A percentile compares a stretch with the other conserved stretches of the same genome.
phyloP scores from a whole-genome alignment of 75 land plant genomes.

The Sequoiadendron giganteum region DNA sequence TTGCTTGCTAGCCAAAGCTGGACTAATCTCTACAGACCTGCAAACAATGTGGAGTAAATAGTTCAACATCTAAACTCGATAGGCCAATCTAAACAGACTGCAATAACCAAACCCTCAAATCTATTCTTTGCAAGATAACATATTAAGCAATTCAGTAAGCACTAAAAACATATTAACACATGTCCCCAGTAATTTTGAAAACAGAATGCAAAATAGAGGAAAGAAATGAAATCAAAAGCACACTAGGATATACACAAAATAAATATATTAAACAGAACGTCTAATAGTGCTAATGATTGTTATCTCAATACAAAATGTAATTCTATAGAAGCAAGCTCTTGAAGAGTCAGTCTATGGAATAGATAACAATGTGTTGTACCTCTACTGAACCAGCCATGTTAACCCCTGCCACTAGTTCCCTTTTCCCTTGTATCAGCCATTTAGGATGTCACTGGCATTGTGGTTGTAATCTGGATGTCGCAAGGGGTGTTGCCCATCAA shows the following conservation, averaged over 20 bases:
- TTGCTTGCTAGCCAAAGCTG: slow-evolving; percentile 78
- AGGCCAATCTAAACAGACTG: neutral
- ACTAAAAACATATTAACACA: neutral
- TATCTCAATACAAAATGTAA: neutral
- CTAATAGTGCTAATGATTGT: neutral
- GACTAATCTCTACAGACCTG: slow-evolving; percentile 97
- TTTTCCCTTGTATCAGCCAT: too few species aligned
- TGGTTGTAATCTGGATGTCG: too few species aligned
- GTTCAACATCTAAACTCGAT: neutral
- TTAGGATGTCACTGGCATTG: too few species aligned
- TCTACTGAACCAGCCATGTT: too few species aligned
- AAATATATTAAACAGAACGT: neutral
- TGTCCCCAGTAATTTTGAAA: neutral
- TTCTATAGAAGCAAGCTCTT: neutral
- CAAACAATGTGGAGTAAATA: neutral
- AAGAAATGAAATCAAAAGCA: slow-evolving; percentile 1
- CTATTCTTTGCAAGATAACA: neutral
- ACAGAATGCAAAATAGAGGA: neutral
- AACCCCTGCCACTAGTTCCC: too few species aligned
- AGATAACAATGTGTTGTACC: too few species aligned
- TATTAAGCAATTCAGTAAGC: neutral
- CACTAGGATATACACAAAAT: neutral
- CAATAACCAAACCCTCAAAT: neutral
- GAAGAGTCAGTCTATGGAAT: neutral
- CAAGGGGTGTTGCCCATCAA: too few species aligned